Base-by-base conservation (phyloP, 2,329 filamentous ascomycete species). In the Cucurbitaria berberidis region DNA sequence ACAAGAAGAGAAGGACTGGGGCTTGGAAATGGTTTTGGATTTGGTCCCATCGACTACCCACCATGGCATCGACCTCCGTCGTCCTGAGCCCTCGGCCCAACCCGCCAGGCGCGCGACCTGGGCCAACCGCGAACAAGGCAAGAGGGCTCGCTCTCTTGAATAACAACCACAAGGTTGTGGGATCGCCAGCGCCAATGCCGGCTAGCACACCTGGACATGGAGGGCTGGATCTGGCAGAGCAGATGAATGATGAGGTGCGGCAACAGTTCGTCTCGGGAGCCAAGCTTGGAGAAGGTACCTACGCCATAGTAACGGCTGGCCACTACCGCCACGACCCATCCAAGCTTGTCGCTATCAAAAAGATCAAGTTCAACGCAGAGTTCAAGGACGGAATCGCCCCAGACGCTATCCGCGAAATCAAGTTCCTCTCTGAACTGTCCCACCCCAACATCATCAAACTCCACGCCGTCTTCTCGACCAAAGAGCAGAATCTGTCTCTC, bases 361-460 rank as follows among this genome's bases (percentile, higher is more conserved):
- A 93, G 79, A 95, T 95, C 80, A 95, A 95, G 74, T 81, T 92
- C 53, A 89, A 91, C 66, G 88, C 89, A 55, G 90, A 93, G 71
- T 96, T 91, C 78, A 88, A 86, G 54, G 92, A 98, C 74, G 95
- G 95, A 61, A 89, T 99, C 75, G 89, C 91, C 6, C 92, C 95
- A 76, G 95, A 99, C 76, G 92, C 93, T 32, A 89, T 99, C 60
- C 92, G 95, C 67, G 95, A 99, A 81, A 89, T 98, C 72, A 96
- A 96, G 75, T 93, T 93, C 74, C 85, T 99, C 2, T 93, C 96
- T 74, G 95, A 99, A 78, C 86, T 99, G 24, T 88, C 86, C 18
- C 95, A 99, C 75, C 91, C 93, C 5, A 98, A 98, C 77, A 95
- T 99, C 76, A 96, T 99, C 76, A 89, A 88, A 13, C 85, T 99